These are phyloP conservation scores for Acacia acuminata DNA, from an alignment of 306 rosid species.

Conservation along the genomic window DNA sequence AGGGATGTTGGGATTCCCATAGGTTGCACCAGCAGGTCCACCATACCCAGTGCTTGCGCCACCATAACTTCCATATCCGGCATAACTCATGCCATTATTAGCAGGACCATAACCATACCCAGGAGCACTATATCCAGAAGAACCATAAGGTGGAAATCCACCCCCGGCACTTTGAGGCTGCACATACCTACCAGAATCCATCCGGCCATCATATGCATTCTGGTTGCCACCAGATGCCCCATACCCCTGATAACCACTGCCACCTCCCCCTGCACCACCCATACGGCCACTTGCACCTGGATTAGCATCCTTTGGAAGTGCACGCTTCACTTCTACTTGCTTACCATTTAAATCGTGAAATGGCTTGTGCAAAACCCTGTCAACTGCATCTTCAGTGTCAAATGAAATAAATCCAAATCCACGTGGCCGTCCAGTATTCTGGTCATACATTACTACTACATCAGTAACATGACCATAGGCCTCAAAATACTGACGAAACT, in stretches of 20 bases:
- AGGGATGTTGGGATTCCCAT: conserved; percentile 87
- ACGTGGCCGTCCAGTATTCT: conserved; percentile 95
- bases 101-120: conserved; percentile 96
- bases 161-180: conserved; percentile 82
- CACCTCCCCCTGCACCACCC: conserved; percentile 68
- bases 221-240: conserved; percentile 88
- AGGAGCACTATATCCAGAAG: conserved; percentile 76
- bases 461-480: conserved; percentile 84
- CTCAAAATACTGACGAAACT: conserved; percentile 87
- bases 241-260: conserved; percentile 86
- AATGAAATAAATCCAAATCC: conserved; percentile 98
- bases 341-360: conserved; percentile 96
- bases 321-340: conserved; percentile 99
- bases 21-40: conserved; percentile 82
- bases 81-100: conserved; percentile 79
- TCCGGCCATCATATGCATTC: conserved; percentile 81
- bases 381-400: conserved; percentile 93
- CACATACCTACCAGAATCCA: conserved; percentile 92
- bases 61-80: conserved; percentile 83
- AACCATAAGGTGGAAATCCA: conserved; percentile 89
- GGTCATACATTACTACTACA: conserved; percentile 97
- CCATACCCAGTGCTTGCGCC: conserved; percentile 83
- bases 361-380: conserved; percentile 91
- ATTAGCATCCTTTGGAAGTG: conserved; percentile 98
- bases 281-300: conserved; percentile 87